phyloP scores from a whole-genome alignment of 768 basidiomycete genomes.

The Mycena leptocephala region DNA sequence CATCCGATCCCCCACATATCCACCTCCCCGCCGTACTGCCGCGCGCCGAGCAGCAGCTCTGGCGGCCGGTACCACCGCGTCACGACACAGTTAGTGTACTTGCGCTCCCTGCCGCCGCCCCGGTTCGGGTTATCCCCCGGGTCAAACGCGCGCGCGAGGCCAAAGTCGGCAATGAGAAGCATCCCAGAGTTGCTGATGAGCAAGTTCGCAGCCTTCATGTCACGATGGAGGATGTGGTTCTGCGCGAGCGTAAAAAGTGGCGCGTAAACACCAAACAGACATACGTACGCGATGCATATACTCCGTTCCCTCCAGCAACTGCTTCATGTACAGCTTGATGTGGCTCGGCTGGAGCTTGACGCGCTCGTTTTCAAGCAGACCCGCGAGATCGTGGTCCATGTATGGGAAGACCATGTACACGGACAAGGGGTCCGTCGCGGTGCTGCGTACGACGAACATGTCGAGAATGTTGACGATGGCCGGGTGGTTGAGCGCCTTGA shows the following conservation, averaged over 20 bases:
- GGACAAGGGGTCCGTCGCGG: conserved; percentile 80
- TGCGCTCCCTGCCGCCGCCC: conserved; percentile 64
- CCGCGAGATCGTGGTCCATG: conserved; percentile 99
- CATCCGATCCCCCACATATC: conserved; percentile 99
- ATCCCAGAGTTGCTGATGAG: conserved; percentile 91
- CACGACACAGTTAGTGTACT: conserved; percentile 97
- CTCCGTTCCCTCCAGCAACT: conserved; percentile 95
- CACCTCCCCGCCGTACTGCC: conserved; percentile 93
- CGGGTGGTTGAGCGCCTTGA: conserved; percentile 90
- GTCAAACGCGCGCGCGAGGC: conserved; percentile 90
- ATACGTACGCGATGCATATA: conserved; percentile 92
- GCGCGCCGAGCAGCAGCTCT: conserved; percentile 90
- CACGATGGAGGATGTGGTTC: conserved; percentile 98
- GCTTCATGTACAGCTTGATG: conserved; percentile 97
- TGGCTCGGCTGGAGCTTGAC: conserved; percentile 88
- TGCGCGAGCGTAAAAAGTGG: conserved; percentile 49
- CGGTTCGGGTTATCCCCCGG: conserved; percentile 58
- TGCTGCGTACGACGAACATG: conserved; percentile 92
- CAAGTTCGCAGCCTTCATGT: conserved; percentile 98
- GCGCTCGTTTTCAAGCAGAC: conserved; percentile 91
- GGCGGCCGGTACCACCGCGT: conserved; percentile 97
- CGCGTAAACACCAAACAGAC: conserved; percentile 19
- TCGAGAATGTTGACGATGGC: conserved; percentile 92
- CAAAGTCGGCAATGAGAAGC: conserved; percentile 95
- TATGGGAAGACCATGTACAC: conserved; percentile 99